Conservation (phyloP, 1,284 basidiomycete species). For the Paramarasmius palmivorus region DNA sequence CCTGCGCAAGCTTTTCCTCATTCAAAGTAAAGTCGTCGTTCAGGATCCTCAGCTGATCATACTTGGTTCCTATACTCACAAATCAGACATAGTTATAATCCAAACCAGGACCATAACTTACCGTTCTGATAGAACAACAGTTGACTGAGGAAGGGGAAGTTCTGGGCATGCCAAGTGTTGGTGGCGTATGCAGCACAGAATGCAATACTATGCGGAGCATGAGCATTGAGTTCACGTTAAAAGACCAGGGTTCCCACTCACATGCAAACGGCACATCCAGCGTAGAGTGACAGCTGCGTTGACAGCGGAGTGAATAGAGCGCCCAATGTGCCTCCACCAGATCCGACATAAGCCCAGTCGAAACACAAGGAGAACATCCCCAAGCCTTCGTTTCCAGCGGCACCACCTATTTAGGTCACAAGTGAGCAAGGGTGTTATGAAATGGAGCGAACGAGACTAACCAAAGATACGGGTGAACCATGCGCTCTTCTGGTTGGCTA, state of each 20-base stretch:
- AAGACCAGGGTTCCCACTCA: constrained; percentile 11
- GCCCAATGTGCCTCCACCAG: constrained; percentile 34
- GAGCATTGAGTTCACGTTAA: not conserved
- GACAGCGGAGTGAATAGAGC: constrained; percentile 36
- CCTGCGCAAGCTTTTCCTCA: constrained; percentile 21
- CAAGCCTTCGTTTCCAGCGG: constrained; percentile 2
- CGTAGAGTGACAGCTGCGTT: constrained; percentile 33
- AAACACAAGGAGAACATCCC: constrained; percentile 23
- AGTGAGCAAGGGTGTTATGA: too few species aligned
- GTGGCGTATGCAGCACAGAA: constrained; percentile 16
- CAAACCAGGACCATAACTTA: too few species aligned
- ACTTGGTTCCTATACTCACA: constrained; percentile 20
- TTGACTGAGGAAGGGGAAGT: constrained; percentile 36
- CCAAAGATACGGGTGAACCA: constrained; percentile 64
- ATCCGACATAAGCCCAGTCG: constrained; percentile 35
- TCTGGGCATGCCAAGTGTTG: constrained; percentile 20
- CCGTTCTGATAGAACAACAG: constrained; percentile 34
- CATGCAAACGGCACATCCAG: constrained; percentile 30
- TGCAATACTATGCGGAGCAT: constrained; percentile 12
- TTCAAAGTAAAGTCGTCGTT: constrained; percentile 31
- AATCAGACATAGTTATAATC: not conserved
- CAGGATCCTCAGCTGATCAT: constrained; percentile 27
- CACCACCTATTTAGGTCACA: not conserved
- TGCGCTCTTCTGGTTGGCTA: constrained; percentile 50
- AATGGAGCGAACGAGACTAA: too few species aligned